phyloP scores from a whole-genome alignment of 2,329 filamentous ascomycete genomes.

The Elsinoe perseae region DNA sequence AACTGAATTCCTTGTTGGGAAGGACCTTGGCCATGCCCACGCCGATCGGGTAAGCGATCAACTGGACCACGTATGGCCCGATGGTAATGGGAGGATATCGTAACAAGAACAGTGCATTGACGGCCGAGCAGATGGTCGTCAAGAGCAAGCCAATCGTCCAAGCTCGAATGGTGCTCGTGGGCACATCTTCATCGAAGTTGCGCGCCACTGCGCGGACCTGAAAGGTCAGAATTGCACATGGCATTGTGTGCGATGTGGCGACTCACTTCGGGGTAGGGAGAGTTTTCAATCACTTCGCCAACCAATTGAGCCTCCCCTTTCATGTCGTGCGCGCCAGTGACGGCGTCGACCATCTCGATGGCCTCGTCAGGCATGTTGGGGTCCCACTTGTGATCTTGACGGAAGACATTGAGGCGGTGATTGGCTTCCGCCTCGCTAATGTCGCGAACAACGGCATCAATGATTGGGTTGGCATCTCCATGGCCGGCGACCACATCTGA shows the following conservation, averaged over 20 bases:
- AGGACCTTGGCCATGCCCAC: conserved; percentile 52
- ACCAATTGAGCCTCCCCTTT: conserved; percentile 52
- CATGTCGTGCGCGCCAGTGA: conserved; percentile 47
- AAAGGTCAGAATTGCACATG: neutral
- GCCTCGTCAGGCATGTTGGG: conserved; percentile 58
- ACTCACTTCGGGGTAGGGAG: conserved; percentile 58
- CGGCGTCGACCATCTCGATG: conserved; percentile 53
- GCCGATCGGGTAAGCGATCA: conserved; percentile 76
- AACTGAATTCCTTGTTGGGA: conserved; percentile 44
- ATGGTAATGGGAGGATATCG: conserved; percentile 85
- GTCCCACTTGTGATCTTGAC: conserved; percentile 55
- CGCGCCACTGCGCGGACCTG: conserved; percentile 51
- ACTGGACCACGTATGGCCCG: conserved; percentile 75
- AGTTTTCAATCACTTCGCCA: conserved; percentile 56
- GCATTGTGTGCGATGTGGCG: neutral
- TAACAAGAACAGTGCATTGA: conserved; percentile 77
- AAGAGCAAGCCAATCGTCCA: conserved; percentile 56
- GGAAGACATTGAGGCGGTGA: conserved; percentile 45
- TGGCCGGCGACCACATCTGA: conserved; percentile 20
- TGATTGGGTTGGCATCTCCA: conserved; percentile 18
- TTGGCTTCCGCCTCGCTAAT: conserved; percentile 25
- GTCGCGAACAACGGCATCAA: conserved; percentile 18
- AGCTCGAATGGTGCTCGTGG: conserved; percentile 57
- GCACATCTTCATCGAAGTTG: conserved; percentile 57
- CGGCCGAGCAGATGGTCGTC: conserved; percentile 52